These are phyloP conservation scores for Coriaria nepalensis DNA, from an alignment of 306 rosid species.

Conservation along the genomic window DNA sequence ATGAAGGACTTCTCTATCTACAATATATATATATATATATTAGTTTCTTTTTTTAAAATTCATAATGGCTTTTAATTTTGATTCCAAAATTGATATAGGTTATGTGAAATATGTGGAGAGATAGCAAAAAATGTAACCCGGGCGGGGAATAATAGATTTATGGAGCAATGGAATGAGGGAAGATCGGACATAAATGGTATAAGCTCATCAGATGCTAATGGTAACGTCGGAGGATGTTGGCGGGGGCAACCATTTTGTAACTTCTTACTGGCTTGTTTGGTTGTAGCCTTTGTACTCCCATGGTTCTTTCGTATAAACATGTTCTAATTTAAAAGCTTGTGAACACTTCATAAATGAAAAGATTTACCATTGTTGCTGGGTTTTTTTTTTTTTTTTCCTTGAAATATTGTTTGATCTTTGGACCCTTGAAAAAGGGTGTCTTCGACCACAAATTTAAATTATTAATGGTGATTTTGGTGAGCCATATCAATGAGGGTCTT, in stretches of 20 bases:
- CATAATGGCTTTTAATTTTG: too few relatives aligned
- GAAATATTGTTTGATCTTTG: not conserved
- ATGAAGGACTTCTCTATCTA: too few relatives aligned
- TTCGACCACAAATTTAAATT: too few relatives aligned
- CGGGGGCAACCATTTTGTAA: constrained; percentile 92
- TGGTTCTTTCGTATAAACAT: constrained; percentile 87
- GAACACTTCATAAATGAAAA: too few relatives aligned
- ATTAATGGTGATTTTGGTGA: constrained; percentile 2
- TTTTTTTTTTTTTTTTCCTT: not conserved
- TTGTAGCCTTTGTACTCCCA: constrained; percentile 87
- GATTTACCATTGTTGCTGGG: constrained; percentile 15
- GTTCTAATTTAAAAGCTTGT: too few relatives aligned
- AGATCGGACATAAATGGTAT: constrained; percentile 19
- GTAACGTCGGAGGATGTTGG: constrained; percentile 45
- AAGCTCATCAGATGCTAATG: constrained; percentile 30
- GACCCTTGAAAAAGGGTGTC: constrained; percentile 1
- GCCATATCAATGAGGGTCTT: too few relatives aligned
- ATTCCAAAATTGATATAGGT: constrained; percentile 33
- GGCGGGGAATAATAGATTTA: constrained; percentile 33
- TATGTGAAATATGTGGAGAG: constrained; percentile 83
- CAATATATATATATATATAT: too few relatives aligned
- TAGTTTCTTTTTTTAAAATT: too few relatives aligned
- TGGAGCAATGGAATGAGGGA: constrained; percentile 83
- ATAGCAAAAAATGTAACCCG: constrained; percentile 53
- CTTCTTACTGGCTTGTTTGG: constrained; percentile 94